Conservation (phyloP, 2,329 filamentous ascomycete genomes). For the Herpotrichia juniperi region DNA sequence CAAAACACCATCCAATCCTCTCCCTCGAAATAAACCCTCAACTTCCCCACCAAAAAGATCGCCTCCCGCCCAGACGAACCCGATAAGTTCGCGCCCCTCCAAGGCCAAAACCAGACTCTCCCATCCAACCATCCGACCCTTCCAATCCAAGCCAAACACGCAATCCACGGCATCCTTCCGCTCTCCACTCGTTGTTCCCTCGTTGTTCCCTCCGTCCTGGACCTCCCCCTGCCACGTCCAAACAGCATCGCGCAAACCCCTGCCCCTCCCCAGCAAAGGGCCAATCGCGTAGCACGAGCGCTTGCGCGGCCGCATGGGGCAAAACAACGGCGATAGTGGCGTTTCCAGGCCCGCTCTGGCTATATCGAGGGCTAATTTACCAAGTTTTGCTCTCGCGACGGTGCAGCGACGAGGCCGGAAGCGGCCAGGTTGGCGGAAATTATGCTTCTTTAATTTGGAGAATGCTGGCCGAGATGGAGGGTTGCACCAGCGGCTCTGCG, state of each 20-base stretch:
- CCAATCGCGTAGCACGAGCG: conserved; percentile 7
- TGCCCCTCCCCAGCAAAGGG: background rate
- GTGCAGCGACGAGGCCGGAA: background rate
- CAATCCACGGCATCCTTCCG: background rate
- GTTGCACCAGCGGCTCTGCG: conserved; percentile 14
- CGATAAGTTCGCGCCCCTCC: no score
- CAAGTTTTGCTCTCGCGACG: background rate
- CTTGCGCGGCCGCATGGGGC: no score
- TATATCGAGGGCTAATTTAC: background rate
- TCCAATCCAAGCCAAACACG: background rate
- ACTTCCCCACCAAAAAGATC: no score
- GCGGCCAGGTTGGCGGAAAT: background rate
- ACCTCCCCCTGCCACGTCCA: no score
- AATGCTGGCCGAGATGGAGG: background rate
- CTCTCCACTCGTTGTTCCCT: no score
- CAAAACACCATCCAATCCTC: no score
- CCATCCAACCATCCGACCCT: background rate
- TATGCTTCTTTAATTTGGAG: background rate
- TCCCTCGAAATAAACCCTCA: no score
- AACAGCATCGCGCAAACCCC: no score
- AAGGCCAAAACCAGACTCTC: background rate
- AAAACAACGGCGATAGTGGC: no score
- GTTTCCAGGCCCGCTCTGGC: no score
- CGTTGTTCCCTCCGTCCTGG: no score
- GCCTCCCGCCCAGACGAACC: no score